phyloP scores from a whole-genome alignment of 2,329 filamentous ascomycete species.

The Penicillium sp. region DNA sequence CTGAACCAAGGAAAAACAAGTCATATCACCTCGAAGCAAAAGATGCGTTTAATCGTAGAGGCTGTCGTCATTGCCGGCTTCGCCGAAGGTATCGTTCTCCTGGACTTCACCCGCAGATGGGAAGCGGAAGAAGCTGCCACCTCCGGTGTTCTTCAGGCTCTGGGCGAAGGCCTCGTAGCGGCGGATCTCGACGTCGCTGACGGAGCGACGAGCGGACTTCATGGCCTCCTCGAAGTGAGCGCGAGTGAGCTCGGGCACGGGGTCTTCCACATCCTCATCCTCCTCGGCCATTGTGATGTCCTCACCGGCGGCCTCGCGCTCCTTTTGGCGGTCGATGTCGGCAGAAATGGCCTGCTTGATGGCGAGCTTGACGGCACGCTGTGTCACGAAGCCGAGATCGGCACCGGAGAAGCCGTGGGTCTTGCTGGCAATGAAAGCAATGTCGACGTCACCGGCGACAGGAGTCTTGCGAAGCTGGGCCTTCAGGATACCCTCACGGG shows the following conservation, averaged over 20 bases:
- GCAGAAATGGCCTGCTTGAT: constrained; percentile 93
- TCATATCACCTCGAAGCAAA: constrained; percentile 19
- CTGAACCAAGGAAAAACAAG: constrained; percentile 20
- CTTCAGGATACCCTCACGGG: constrained; percentile 84
- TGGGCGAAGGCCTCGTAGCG: constrained; percentile 98
- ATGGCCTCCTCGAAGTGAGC: constrained; percentile 99
- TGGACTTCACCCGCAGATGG: constrained; percentile 60
- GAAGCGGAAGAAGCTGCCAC: constrained; percentile 98
- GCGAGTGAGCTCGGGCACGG: constrained; percentile 92
- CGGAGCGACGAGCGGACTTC: constrained; percentile 87
- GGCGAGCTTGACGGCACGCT: constrained; percentile 97
- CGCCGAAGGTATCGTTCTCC: constrained; percentile 64
- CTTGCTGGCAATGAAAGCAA: constrained; percentile 90
- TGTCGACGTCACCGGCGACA: constrained; percentile 79
- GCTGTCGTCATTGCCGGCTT: constrained; percentile 90
- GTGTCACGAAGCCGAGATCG: constrained; percentile 97
- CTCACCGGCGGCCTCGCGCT: constrained; percentile 79
- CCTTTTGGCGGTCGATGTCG: constrained; percentile 88
- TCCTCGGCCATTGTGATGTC: constrained; percentile 73
- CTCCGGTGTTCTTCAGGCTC: constrained; percentile 97
- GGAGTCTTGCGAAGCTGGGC: constrained; percentile 98
- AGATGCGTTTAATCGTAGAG: constrained; percentile 76
- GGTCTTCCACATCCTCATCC: constrained; percentile 67
- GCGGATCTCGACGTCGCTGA: constrained; percentile 94
- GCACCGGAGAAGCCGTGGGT: constrained; percentile 99